Conservation (phyloP, 2,329 filamentous ascomycete genomes). For the Diaporthe batatas region DNA sequence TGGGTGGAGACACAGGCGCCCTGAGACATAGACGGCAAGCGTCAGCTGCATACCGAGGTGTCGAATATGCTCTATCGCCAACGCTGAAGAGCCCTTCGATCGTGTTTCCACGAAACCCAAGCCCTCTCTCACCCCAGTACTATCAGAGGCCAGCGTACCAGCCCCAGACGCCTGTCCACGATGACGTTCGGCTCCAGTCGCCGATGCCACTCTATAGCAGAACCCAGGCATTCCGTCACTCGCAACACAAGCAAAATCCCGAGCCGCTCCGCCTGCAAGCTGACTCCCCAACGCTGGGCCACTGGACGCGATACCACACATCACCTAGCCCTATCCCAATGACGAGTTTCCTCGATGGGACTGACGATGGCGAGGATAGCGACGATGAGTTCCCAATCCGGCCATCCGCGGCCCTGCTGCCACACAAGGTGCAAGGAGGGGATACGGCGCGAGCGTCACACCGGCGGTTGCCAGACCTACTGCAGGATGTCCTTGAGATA, state of each 20-base stretch:
- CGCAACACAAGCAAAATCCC: constrained; percentile 17
- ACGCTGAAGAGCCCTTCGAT: constrained; percentile 16
- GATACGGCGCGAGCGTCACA: background rate
- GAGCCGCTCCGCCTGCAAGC: constrained; percentile 5
- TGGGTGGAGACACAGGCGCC: background rate
- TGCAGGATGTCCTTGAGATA: constrained; percentile 22
- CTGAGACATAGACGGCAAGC: constrained; percentile 4
- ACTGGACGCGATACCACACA: background rate
- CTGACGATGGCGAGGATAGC: background rate
- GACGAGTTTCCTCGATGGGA: background rate
- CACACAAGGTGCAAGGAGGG: background rate
- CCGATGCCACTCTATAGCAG: constrained; percentile 11
- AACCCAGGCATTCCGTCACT: background rate
- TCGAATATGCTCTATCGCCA: constrained; percentile 12
- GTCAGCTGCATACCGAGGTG: constrained; percentile 27
- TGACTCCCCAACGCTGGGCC: constrained; percentile 1
- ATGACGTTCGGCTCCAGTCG: background rate
- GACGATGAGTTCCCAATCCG: constrained; percentile 28
- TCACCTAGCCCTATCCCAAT: background rate
- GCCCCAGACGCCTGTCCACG: background rate
- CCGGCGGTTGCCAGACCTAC: background rate
- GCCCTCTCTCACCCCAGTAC: constrained; percentile 22
- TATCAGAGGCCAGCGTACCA: background rate
- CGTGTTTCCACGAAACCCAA: constrained; percentile 6
- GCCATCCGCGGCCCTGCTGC: constrained; percentile 4